Evolutionary conservation across 805 yeast species (phyloP).

Genomic region (Priceomyces fermenticarens): DNA sequence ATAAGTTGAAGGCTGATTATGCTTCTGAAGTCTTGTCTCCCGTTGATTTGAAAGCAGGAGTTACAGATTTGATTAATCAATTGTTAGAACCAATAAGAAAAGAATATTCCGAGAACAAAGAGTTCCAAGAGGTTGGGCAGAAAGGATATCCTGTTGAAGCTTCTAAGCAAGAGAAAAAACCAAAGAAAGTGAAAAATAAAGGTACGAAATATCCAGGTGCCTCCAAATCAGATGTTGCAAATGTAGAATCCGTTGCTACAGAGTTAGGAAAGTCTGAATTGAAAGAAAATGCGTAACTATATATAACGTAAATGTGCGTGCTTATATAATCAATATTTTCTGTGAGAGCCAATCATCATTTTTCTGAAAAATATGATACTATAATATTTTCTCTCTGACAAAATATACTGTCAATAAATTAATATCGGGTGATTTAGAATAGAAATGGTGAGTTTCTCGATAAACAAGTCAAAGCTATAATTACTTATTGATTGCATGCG

Average conservation of each 20-base stretch:
- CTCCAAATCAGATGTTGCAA: slow-evolving; percentile 11
- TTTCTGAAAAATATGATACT: slow-evolving; percentile 14
- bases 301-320: neutral
- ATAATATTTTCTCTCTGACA: neutral
- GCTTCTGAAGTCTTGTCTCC: slow-evolving; percentile 77
- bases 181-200: slow-evolving; percentile 78
- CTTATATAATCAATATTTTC: slow-evolving; percentile 3
- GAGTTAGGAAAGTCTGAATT: slow-evolving; percentile 38
- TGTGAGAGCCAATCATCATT: slow-evolving; percentile 19
- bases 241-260: slow-evolving; percentile 28
- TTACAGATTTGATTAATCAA: slow-evolving; percentile 76
- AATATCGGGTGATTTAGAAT: too few species aligned
- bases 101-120: slow-evolving; percentile 57
- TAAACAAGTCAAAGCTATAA: too few species aligned
- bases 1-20: slow-evolving; percentile 68
- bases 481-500: too few species aligned
- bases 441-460: too few species aligned
- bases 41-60: slow-evolving; percentile 91
- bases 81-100: slow-evolving; percentile 82
- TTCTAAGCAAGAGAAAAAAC: slow-evolving; percentile 59
- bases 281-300: slow-evolving; percentile 14
- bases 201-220: slow-evolving; percentile 87
- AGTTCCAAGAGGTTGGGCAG: slow-evolving; percentile 69
- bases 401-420: too few species aligned
- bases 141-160: slow-evolving; percentile 84